These are phyloP conservation scores for Candida boleticola DNA, from an alignment of 805 yeast genomes.

Conservation along the genomic window DNA sequence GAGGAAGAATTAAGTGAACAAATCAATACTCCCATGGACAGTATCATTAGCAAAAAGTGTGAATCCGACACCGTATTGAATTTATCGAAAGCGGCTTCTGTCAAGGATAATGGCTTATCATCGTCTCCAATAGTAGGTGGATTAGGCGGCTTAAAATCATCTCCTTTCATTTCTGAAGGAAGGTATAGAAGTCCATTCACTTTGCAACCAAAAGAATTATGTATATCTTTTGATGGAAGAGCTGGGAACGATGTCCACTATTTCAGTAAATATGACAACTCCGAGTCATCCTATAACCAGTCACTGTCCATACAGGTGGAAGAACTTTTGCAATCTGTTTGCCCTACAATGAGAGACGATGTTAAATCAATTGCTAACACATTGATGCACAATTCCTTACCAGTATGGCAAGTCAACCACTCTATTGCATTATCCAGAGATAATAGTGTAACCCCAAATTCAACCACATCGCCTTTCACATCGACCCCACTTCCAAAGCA, in stretches of 20 bases:
- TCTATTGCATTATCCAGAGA: constrained; percentile 1
- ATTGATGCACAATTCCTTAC: constrained; percentile 8
- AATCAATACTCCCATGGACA: neutral
- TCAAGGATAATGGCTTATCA: neutral
- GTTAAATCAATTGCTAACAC: neutral
- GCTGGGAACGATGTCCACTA: neutral
- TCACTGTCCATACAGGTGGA: too few species aligned
- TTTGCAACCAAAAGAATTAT: constrained; percentile 7
- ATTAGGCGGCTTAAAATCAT: neutral
- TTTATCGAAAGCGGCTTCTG: neutral
- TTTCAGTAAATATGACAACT: neutral
- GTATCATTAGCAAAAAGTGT: constrained; percentile 12
- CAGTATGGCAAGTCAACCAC: constrained; percentile 18
- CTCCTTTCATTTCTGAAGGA: constrained; percentile 6
- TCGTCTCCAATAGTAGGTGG: neutral
- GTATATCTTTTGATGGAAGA: constrained; percentile 4
- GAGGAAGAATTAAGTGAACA: constrained; percentile 12
- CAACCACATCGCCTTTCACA: constrained; percentile 16
- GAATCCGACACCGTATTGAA: neutral
- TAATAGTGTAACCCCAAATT: constrained; percentile 12
- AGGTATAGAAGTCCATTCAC: neutral
- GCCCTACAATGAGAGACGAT: neutral
- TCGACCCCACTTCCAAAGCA: constrained; percentile 4
- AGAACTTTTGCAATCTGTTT: neutral
- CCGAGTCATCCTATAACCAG: too few species aligned